Conservation (phyloP, 2,329 filamentous ascomycete species). For the Beauveria rudraprayagi region DNA sequence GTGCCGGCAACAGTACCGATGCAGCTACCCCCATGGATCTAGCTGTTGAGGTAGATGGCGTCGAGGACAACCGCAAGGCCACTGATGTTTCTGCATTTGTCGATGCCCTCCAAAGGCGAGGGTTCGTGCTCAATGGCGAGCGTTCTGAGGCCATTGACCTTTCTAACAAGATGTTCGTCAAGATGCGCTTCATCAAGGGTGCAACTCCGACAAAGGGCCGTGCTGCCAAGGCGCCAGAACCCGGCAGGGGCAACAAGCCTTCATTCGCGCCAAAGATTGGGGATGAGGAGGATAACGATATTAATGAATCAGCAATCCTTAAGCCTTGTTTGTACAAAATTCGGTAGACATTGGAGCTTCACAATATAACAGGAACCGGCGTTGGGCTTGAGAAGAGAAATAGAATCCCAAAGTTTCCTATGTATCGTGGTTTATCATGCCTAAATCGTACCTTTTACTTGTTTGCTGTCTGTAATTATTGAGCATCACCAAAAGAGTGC, state of each 20-base stretch:
- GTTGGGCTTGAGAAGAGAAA: background rate
- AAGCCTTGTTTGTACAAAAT: conserved; percentile 97
- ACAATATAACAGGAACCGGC: background rate
- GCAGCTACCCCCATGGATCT: conserved; percentile 47
- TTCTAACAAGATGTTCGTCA: conserved; percentile 96
- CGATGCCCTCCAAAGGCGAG: conserved; percentile 68
- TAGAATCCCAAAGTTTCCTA: background rate
- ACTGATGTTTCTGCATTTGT: conserved; percentile 86
- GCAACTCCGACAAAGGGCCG: conserved; percentile 68
- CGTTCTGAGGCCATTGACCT: conserved; percentile 60
- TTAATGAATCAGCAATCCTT: conserved; percentile 57
- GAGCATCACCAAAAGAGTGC: background rate
- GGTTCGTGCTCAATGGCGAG: conserved; percentile 72
- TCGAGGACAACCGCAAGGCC: conserved; percentile 55
- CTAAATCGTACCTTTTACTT: background rate
- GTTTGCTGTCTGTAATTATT: background rate
- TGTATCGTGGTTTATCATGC: background rate
- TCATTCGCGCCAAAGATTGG: conserved; percentile 46
- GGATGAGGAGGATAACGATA: conserved; percentile 51
- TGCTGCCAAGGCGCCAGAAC: conserved; percentile 51
- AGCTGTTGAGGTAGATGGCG: conserved; percentile 64
- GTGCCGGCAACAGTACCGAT: conserved; percentile 37
- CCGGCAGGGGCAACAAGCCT: conserved; percentile 40
- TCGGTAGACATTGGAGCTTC: conserved; percentile 38
- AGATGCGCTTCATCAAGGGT: conserved; percentile 90